A percentile compares a stretch with the other conserved stretches of the same genome.
Conservation (phyloP, 108 stramenopile species). For the Fistulifera solaris region DNA sequence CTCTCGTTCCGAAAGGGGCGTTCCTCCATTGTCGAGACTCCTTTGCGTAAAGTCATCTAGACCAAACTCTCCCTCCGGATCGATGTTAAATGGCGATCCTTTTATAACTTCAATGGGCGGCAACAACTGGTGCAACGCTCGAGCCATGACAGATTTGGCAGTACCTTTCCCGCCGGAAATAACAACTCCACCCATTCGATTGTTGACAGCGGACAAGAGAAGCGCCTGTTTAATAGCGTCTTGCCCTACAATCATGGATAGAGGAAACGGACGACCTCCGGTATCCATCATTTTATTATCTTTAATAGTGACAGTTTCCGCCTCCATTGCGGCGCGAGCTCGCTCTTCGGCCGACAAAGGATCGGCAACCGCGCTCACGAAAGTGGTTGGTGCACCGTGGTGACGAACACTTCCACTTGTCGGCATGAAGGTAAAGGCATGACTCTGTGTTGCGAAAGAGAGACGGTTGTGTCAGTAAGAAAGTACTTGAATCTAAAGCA, state of each 20-base stretch:
- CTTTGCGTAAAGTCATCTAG: slow-evolving; percentile 76
- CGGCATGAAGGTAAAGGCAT: slow-evolving; percentile 24
- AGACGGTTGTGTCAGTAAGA: too few relatives aligned
- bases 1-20: slow-evolving; percentile 74
- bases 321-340: slow-evolving; percentile 31
- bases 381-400: slow-evolving; percentile 7
- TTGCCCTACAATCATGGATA: slow-evolving; percentile 93
- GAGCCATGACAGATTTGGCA: slow-evolving; percentile 93
- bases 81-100: slow-evolving; percentile 88
- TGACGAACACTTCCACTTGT: neutral
- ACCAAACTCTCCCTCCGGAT: slow-evolving; percentile 74
- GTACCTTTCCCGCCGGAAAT: slow-evolving; percentile 94
- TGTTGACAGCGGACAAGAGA: slow-evolving; percentile 80
- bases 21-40: slow-evolving; percentile 70
- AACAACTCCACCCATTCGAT: slow-evolving; percentile 92
- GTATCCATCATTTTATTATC: slow-evolving; percentile 20
- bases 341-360: slow-evolving; percentile 26
- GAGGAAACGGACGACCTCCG: slow-evolving; percentile 80
- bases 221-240: slow-evolving; percentile 92
- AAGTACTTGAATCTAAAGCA: too few relatives aligned
- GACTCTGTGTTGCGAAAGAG: too few relatives aligned
- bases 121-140: slow-evolving; percentile 87
- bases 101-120: slow-evolving; percentile 91
- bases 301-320: slow-evolving; percentile 9
- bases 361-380: slow-evolving; percentile 36